phyloP scores from a whole-genome alignment of 768 basidiomycete species.

The Hygrocybe punicea region DNA sequence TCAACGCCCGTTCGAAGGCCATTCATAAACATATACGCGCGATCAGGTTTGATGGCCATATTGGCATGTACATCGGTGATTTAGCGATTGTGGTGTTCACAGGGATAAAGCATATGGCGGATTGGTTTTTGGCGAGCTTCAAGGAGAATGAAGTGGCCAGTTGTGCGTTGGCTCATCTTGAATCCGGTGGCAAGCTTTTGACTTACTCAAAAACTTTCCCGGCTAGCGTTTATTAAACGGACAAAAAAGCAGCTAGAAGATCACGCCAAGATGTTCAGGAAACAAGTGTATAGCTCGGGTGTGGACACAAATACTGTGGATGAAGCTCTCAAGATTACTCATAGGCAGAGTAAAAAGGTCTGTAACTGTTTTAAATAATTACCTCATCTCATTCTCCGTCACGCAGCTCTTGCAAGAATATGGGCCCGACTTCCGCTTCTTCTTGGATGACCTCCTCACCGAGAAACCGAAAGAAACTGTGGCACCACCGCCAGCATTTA shows the following conservation, averaged over 20 bases:
- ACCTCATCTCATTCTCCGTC: neutral
- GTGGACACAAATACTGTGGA: slow-evolving; percentile 66
- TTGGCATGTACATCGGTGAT: slow-evolving; percentile 81
- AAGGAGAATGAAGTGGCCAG: slow-evolving; percentile 94
- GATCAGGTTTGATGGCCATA: slow-evolving; percentile 87
- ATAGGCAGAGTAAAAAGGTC: slow-evolving; percentile 82
- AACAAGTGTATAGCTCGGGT: slow-evolving; percentile 87
- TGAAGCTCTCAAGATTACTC: slow-evolving; percentile 75
- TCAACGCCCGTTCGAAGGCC: slow-evolving; percentile 71
- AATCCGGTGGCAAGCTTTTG: slow-evolving; percentile 1
- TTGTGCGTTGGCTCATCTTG: slow-evolving; percentile 49
- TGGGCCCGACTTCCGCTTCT: slow-evolving; percentile 89
- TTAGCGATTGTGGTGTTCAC: slow-evolving; percentile 89
- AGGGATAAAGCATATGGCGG: slow-evolving; percentile 92
- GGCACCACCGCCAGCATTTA: slow-evolving; percentile 29
- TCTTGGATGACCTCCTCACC: slow-evolving; percentile 72
- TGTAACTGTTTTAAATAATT: slow-evolving; percentile 9
- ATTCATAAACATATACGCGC: slow-evolving; percentile 76
- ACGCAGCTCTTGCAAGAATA: slow-evolving; percentile 81
- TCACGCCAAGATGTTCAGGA: slow-evolving; percentile 81
- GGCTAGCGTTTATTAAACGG: slow-evolving; percentile 89
- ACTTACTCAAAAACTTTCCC: neutral
- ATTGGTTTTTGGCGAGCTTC: slow-evolving; percentile 96
- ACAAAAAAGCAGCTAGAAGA: slow-evolving; percentile 79
- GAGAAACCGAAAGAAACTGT: slow-evolving; percentile 44